Conservation (phyloP, 495 filamentous ascomycete genomes). For the Daldinia bambusicola region DNA sequence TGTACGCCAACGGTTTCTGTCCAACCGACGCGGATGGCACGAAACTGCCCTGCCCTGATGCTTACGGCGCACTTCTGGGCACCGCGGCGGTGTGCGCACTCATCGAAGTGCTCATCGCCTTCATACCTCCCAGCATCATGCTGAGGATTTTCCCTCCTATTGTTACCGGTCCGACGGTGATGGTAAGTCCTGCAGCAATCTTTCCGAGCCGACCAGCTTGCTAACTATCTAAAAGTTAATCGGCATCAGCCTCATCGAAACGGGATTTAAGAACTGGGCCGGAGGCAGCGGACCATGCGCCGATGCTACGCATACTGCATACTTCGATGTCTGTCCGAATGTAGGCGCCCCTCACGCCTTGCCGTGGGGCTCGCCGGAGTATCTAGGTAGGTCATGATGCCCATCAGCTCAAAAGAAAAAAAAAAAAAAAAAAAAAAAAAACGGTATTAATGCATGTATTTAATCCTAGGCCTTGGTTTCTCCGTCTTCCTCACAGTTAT, state of each 20-base stretch:
- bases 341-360: conserved; percentile 80
- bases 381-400: conserved; percentile 63
- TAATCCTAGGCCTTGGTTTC: conserved; percentile 73
- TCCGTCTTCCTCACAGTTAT: conserved; percentile 91
- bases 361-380: conserved; percentile 88
- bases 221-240: conserved; percentile 53
- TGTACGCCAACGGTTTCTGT: conserved; percentile 86
- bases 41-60: conserved; percentile 80
- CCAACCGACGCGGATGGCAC: conserved; percentile 70
- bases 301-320: conserved; percentile 62
- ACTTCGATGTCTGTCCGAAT: conserved; percentile 74
- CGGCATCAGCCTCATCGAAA: conserved; percentile 77
- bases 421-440: background rate
- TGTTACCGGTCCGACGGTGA: conserved; percentile 86
- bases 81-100: conserved; percentile 77
- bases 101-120: conserved; percentile 78
- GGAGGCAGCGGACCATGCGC: conserved; percentile 77
- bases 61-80: conserved; percentile 85
- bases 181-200: conserved; percentile 60
- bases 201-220: background rate
- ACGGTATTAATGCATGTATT: conserved; percentile 12
- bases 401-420: background rate
- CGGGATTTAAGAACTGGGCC: conserved; percentile 85
- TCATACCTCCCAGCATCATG: conserved; percentile 74
- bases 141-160: conserved; percentile 87